Base-by-base conservation (phyloP, 805 yeast genomes). In the Candida nitratophila region DNA sequence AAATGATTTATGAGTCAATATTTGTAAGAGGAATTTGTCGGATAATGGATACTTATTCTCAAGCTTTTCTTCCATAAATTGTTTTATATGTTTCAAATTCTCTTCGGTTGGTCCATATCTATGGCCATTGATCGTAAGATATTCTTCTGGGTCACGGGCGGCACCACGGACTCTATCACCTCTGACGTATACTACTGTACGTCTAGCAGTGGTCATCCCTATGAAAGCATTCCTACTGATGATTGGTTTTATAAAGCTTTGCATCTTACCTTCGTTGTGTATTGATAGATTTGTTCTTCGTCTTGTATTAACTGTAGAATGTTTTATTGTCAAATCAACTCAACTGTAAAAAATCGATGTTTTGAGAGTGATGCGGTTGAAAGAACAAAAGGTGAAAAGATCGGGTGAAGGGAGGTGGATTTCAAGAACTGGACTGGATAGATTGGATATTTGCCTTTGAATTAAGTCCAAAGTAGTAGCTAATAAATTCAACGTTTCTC, bases 1-100 rank as follows among this genome's bases (percentile, higher is more conserved):
- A 71, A 89, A 91, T 20, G 96, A 86, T 67, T 91, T 91, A 68
- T 91, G 97, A 6, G 97, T 90, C 55, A 90, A 68, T 35, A 86
- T 80, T 66, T 91, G 98, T 48, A 88, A 69, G 45, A 88, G 69
- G 20, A 83, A 65, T 7, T 73, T 71, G 54, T 86, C 84, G 4
- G 83, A 70, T 36, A 90, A 67, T 36, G 69, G 51, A 55, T 70
- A 81, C 47, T 74, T 69, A 20, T 68, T 68, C 30, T 55, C 46
- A 20, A 54, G 44, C 24, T 54, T 43, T 24, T 42, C 30, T 19
- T 56, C 47, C 44, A 83, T 63, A 50, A 79, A 77, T 26, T 53
- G 48, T 54, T 77, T 76, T 43, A 82, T 62, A 27, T 70, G 66
- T 42, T 61, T 56, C 37, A 83, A 58, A 44, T 81, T 76, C 12